Percentiles rank a stretch among this genome's conserved stretches.
phyloP scores from a whole-genome alignment of 2,329 filamentous ascomycete species.

The Biscogniauxia marginata region DNA sequence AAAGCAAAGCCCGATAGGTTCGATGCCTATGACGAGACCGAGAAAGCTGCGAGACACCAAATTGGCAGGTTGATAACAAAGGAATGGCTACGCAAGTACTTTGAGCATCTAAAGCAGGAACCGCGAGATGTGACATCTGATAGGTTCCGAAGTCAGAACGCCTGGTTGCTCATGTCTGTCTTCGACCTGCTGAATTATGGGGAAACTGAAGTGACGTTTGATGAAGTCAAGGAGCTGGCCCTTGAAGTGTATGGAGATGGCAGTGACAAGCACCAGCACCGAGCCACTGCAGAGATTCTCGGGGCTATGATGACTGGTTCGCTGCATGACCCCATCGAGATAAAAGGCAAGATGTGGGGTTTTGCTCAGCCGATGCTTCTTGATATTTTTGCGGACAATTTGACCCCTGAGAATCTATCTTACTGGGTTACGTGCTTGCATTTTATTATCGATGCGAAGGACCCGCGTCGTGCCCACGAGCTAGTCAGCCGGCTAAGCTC shows the following conservation, averaged over 20 bases:
- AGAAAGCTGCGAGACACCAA: constrained; percentile 69
- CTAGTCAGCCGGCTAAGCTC: constrained; percentile 78
- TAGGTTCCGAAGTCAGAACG: constrained; percentile 84
- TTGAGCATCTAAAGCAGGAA: constrained; percentile 94
- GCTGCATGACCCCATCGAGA: constrained; percentile 71
- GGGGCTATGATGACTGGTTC: constrained; percentile 81
- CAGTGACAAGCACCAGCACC: constrained; percentile 95
- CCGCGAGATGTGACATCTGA: constrained; percentile 79
- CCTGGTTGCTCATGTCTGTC: constrained; percentile 81
- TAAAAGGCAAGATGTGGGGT: constrained; percentile 76
- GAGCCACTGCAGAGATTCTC: constrained; percentile 90
- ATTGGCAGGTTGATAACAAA: constrained; percentile 79
- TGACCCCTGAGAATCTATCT: constrained; percentile 89
- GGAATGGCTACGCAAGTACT: constrained; percentile 84
- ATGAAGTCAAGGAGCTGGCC: constrained; percentile 83
- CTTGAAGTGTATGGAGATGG: constrained; percentile 83
- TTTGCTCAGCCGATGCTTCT: constrained; percentile 89
- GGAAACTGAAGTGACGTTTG: constrained; percentile 73
- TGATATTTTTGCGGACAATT: constrained; percentile 80
- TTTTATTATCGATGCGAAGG: constrained; percentile 81
- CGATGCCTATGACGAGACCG: constrained; percentile 74
- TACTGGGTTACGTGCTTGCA: constrained; percentile 97
- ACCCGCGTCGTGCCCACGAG: constrained; percentile 84
- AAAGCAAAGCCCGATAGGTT: constrained; percentile 68
- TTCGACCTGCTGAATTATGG: constrained; percentile 88